Evolutionary conservation across 768 basidiomycete species (phyloP).

Genomic region (Lepiota venenata): DNA sequence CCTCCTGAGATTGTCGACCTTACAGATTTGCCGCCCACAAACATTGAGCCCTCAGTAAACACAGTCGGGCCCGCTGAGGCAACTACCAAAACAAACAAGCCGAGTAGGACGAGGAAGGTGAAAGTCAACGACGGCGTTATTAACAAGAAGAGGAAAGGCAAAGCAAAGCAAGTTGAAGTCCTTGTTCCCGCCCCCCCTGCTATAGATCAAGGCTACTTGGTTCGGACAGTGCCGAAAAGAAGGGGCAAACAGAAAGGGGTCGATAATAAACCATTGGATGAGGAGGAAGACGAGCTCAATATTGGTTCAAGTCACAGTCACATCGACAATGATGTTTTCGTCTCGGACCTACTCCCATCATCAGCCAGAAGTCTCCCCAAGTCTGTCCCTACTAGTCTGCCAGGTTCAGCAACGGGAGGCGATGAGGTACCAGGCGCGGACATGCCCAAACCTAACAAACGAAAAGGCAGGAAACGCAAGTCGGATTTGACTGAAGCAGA

Average conservation of each 20-base stretch:
- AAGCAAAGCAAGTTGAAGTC: not conserved
- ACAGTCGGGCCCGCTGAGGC: not conserved
- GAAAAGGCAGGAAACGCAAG: constrained; percentile 3
- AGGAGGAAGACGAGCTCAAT: constrained; percentile 6
- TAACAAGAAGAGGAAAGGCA: not conserved
- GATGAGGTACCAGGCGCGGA: not conserved
- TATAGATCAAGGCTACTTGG: not conserved
- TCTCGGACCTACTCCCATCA: not conserved
- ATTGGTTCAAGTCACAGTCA: not conserved
- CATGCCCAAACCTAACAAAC: not conserved
- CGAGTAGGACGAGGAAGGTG: constrained; percentile 28
- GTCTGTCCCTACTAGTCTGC: not conserved
- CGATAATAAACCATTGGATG: not conserved
- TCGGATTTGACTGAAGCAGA: not conserved
- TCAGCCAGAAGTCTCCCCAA: not conserved
- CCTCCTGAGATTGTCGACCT: constrained; percentile 23
- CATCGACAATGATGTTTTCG: not conserved
- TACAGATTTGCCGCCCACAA: constrained; percentile 25
- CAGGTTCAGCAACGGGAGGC: not conserved
- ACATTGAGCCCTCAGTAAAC: constrained; percentile 4
- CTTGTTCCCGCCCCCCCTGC: not conserved
- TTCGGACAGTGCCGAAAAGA: not conserved
- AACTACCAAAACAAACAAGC: constrained; percentile 17
- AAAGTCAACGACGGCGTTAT: constrained; percentile 1
- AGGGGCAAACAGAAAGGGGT: not conserved